Base-by-base conservation (phyloP, 345 rosid genomes). In the Pugionium dolabratum region DNA sequence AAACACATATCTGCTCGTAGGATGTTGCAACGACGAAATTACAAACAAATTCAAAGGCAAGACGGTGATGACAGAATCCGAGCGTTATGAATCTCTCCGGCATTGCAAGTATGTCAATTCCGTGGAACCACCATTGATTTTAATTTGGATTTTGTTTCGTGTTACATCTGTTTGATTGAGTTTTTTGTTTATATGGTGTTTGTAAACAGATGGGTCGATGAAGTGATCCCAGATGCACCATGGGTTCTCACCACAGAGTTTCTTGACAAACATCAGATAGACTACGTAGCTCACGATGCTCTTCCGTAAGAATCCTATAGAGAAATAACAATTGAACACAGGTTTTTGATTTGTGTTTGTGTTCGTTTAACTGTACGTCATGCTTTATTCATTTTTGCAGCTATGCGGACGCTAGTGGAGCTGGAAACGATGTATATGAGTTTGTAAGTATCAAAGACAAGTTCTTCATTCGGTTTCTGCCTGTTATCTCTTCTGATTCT, bases 151-250 rank as follows among this genome's bases (percentile, higher is more conserved):
- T n/a, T 0, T 39, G 45, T 10, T 47, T 18, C 2, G 6, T 50
- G 55, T 7, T 30, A 7, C 9, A 2, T 11, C 11, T 32, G 37
- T 34, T 43, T 18, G 27, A 29, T 66, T 44, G 27, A 9, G 51
- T 31, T 30, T 7, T 11, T n/a, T 18, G 0, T 18, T 18, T 8
- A 18, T 61, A 28, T 41, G 6, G 10, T 54, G 50, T 25, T 9
- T 64, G 5, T 32, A 30, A 67, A 66, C 61, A 86, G 89, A 70
- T 86, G 89, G 87, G 89, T 84, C 8, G 89, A 86, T 64, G 93
- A 86, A 79, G 93, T 86, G 29, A 84, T 86, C 29, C 83, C 87
- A 53, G 84, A 86, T 77, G 93, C 93, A 2, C 93, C 93, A 28
- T 84, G 93, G 92, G 89, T 86, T 69, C 59, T 84, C 51, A 78